Evolutionary conservation across 148 eudicot species (phyloP).

Genomic region (Pharnaceum exiguum): DNA sequence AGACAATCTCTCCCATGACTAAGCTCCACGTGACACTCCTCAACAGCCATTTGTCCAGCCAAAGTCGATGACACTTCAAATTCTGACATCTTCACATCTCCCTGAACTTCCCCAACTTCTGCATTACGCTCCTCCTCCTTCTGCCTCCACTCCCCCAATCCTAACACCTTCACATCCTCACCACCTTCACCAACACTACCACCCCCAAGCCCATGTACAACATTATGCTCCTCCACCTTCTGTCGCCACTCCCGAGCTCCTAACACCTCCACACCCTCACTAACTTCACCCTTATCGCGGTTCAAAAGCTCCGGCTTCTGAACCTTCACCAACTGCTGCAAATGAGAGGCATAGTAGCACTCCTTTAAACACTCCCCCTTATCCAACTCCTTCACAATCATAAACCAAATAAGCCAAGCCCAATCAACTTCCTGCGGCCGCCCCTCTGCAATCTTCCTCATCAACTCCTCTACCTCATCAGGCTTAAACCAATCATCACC

Average conservation of each 20-base stretch:
- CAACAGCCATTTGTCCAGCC: no score
- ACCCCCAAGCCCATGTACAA: constrained; percentile 41
- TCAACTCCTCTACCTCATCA: constrained; percentile 49
- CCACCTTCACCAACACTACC: no score
- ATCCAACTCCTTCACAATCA: constrained; percentile 80
- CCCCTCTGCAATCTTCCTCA: constrained; percentile 51
- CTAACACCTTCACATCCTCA: no score
- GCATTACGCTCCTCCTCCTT: no score
- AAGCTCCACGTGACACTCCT: no score
- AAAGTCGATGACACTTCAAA: no score
- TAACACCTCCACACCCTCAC: constrained; percentile 31
- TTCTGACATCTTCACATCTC: no score
- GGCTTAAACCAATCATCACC: constrained; percentile 77
- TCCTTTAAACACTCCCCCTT: constrained; percentile 44
- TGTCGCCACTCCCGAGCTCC: constrained; percentile 18
- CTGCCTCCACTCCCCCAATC: no score
- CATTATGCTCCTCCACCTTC: constrained; percentile 27
- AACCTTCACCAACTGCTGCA: constrained; percentile 65
- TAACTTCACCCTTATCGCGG: constrained; percentile 28
- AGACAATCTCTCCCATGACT: no score
- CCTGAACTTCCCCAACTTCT: no score
- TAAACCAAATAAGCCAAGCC: constrained; percentile 77
- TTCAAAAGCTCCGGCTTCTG: constrained; percentile 41
- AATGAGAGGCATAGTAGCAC: constrained; percentile 83
- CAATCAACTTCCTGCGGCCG: constrained; percentile 75